phyloP scores from a whole-genome alignment of 176 grass and related monocot species.

The Oryza nivara region DNA sequence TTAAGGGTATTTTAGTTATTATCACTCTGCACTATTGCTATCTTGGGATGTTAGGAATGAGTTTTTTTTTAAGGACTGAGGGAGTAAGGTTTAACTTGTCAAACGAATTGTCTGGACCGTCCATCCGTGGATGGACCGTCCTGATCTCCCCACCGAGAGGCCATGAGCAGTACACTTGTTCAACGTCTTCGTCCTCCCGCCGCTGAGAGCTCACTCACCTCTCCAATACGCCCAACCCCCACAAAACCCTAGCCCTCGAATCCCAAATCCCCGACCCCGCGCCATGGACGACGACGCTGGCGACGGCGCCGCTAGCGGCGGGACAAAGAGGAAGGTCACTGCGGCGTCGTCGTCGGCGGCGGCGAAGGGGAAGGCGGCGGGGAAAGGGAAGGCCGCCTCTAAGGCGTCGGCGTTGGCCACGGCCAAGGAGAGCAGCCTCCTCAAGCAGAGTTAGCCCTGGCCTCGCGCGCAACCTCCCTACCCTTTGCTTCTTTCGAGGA shows the following conservation, averaged over 20 bases:
- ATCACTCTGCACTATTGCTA: no score
- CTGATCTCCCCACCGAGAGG: neutral
- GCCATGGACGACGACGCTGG: conserved; percentile 43
- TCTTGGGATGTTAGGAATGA: no score
- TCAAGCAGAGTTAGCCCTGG: conserved; percentile 77
- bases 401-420: conserved; percentile 38
- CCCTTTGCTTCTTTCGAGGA: neutral
- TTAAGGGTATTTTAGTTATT: no score
- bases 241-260: conserved; percentile 42
- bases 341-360: neutral
- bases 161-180: neutral
- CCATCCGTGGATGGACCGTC: neutral
- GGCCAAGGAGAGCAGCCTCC: conserved; percentile 71
- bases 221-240: conserved; percentile 4
- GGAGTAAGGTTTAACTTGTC: no score
- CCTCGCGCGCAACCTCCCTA: neutral
- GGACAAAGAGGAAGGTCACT: conserved; percentile 37
- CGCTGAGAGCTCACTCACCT: neutral
- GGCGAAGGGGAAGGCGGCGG: conserved; percentile 38
- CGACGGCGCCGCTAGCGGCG: neutral
- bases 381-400: conserved; percentile 42
- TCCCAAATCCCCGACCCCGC: neutral
- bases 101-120: neutral
- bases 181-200: neutral
- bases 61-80: no score